A percentile compares a stretch with the other conserved stretches of the same genome.
phyloP scores from a whole-genome alignment of 2,329 filamentous ascomycete species.

The Colletotrichum tofieldiae region DNA sequence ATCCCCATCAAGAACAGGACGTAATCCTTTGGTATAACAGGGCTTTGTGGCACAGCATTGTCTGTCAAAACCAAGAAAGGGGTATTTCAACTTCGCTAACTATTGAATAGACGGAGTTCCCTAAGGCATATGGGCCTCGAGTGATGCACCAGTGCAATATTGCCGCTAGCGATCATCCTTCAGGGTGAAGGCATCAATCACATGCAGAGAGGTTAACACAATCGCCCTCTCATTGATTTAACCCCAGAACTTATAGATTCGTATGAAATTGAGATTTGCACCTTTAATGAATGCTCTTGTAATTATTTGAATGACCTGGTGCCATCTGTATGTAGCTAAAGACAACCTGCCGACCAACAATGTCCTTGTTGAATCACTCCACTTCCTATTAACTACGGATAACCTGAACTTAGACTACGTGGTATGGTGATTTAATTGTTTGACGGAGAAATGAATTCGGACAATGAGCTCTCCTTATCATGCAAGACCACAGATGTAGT shows the following conservation, averaged over 20 bases:
- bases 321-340: no score
- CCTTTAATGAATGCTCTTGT: no score
- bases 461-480: no score
- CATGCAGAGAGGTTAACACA: background rate
- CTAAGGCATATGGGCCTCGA: conserved; percentile 55
- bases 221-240: background rate
- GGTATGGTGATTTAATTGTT: no score
- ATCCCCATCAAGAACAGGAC: conserved; percentile 59
- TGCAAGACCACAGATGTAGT: no score
- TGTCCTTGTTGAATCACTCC: no score
- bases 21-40: conserved; percentile 61
- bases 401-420: no score
- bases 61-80: conserved; percentile 50
- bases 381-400: no score
- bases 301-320: no score
- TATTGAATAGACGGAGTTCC: conserved; percentile 58
- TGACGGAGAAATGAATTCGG: no score
- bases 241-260: background rate
- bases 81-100: conserved; percentile 57
- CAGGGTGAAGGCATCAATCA: background rate
- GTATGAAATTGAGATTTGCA: no score
- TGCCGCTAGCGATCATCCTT: conserved; percentile 47
- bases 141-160: conserved; percentile 58
- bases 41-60: conserved; percentile 57
- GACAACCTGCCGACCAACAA: no score